These are phyloP conservation scores for Cardiospermum halicacabum DNA, from an alignment of 345 rosid species.

Conservation along the genomic window DNA sequence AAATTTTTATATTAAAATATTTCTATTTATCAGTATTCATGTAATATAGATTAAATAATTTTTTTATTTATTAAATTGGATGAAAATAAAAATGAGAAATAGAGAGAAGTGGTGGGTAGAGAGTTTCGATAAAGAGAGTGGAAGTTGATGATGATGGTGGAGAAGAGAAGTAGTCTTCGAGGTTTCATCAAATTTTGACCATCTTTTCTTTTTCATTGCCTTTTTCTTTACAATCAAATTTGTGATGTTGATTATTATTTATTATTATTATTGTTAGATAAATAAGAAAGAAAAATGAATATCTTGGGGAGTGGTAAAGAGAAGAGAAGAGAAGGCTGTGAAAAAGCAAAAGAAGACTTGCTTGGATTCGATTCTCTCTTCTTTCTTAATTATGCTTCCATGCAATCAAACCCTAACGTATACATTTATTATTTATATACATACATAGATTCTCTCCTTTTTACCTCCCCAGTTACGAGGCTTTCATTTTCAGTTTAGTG, in stretches of 20 bases:
- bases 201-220: constrained; percentile 45
- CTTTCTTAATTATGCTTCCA: constrained; percentile 57
- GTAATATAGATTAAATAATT: too few species aligned
- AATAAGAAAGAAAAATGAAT: constrained; percentile 10
- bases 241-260: too few species aligned
- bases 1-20: too few species aligned
- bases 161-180: constrained; percentile 49
- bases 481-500: background rate
- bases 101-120: constrained; percentile 14
- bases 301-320: constrained; percentile 76
- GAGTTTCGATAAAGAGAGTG: constrained; percentile 38
- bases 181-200: constrained; percentile 58
- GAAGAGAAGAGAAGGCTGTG: constrained; percentile 48
- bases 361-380: constrained; percentile 55
- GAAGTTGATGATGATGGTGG: constrained; percentile 56
- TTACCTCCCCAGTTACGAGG: background rate
- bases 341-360: constrained; percentile 41
- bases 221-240: constrained; percentile 19
- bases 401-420: constrained; percentile 22
- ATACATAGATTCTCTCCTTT: background rate
- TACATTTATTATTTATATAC: background rate
- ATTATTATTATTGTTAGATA: too few species aligned
- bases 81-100: constrained; percentile 12
- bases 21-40: too few species aligned
- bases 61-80: too few species aligned